phyloP scores from a whole-genome alignment of 306 rosid genomes.

The Gastrolobium bilobum region DNA sequence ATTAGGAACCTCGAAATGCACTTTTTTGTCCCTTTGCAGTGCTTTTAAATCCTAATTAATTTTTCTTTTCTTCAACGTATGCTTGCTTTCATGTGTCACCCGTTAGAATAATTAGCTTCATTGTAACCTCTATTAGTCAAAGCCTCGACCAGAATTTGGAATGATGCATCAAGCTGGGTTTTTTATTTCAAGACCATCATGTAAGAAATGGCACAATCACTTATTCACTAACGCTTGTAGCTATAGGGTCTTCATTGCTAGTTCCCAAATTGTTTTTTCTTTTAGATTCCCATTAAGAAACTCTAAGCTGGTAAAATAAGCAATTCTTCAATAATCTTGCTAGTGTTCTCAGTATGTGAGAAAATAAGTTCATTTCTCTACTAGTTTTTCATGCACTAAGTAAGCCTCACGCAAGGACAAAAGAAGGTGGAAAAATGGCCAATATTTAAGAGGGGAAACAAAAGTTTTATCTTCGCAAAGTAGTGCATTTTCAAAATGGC shows the following conservation, averaged over 20 bases:
- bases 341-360: not conserved
- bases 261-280: not conserved
- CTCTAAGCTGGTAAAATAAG: not conserved
- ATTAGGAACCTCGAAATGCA: not conserved
- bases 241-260: not conserved
- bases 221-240: too few relatives aligned
- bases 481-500: not conserved
- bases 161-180: not conserved
- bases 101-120: not conserved
- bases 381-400: too few relatives aligned
- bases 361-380: not conserved
- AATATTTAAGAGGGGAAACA: not conserved
- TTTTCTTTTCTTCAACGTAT: not conserved
- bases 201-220: not conserved
- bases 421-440: not conserved
- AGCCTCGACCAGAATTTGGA: not conserved
- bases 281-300: not conserved
- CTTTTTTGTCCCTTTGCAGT: not conserved
- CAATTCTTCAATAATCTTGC: constrained; percentile 7
- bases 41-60: not conserved
- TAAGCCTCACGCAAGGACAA: not conserved
- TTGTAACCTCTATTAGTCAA: not conserved
- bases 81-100: not conserved
- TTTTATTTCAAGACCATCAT: not conserved
- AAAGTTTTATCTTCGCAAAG: not conserved